Percentiles rank a stretch among this genome's conserved stretches.
phyloP scores from a whole-genome alignment of 805 yeast species.

The Deakozyma indianensis region DNA sequence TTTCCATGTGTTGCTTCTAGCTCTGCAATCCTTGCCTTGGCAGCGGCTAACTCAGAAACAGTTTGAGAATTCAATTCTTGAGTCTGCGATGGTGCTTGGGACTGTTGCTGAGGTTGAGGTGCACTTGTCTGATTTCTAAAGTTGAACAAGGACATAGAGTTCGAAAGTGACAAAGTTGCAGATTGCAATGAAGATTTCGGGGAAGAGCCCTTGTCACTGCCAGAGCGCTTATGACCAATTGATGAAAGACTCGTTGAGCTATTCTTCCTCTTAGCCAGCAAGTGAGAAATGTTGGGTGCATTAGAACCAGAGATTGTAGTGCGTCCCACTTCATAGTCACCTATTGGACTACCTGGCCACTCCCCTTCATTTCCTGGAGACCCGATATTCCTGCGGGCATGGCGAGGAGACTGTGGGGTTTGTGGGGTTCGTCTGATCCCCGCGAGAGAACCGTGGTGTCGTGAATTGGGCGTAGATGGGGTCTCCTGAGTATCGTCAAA shows the following conservation, averaged over 20 bases:
- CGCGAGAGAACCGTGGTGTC: background rate
- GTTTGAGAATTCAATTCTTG: background rate
- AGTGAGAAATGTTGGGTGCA: background rate
- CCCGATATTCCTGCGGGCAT: background rate
- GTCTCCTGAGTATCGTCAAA: background rate
- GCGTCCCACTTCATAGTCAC: too few relatives aligned
- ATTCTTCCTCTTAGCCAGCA: background rate
- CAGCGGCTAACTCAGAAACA: constrained; percentile 9
- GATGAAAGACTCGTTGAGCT: background rate
- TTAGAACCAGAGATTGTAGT: too few relatives aligned
- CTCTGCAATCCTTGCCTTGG: constrained; percentile 16
- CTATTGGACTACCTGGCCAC: too few relatives aligned
- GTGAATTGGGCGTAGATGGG: background rate
- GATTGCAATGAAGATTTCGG: background rate
- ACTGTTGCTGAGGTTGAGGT: background rate
- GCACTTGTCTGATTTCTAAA: background rate
- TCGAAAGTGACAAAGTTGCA: background rate
- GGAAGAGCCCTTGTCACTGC: background rate
- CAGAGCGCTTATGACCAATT: background rate
- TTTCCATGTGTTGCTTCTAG: constrained; percentile 10
- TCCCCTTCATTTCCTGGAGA: background rate
- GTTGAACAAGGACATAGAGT: background rate
- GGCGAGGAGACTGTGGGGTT: background rate
- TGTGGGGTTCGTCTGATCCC: background rate
- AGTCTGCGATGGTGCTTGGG: background rate